Conservation (phyloP, 805 yeast genomes). For the Blastobotrys terrestris region DNA sequence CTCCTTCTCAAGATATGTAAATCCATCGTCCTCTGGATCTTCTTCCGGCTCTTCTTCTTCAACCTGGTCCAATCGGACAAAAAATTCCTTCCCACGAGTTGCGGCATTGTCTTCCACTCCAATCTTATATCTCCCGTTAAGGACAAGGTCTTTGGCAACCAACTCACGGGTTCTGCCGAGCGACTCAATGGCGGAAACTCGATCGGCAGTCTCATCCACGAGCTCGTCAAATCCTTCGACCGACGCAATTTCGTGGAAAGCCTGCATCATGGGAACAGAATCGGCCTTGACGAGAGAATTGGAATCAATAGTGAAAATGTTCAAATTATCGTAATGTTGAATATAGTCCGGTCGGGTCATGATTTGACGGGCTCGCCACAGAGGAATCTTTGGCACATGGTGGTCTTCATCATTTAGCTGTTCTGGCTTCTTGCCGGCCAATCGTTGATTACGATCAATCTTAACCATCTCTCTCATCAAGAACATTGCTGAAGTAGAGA, state of each 20-base stretch:
- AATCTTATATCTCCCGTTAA: slow-evolving; percentile 24
- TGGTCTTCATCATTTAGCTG: slow-evolving; percentile 36
- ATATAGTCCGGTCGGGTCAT: slow-evolving; percentile 84
- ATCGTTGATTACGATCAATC: slow-evolving; percentile 42
- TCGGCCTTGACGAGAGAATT: slow-evolving; percentile 68
- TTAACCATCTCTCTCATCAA: slow-evolving; percentile 64
- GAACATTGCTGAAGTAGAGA: slow-evolving; percentile 66
- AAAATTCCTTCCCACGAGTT: slow-evolving; percentile 4
- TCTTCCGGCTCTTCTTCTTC: slow-evolving; percentile 13
- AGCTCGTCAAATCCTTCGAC: slow-evolving; percentile 67
- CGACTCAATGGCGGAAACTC: slow-evolving; percentile 72
- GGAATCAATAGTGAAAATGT: slow-evolving; percentile 74
- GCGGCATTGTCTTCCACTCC: slow-evolving; percentile 6
- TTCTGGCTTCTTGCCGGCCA: slow-evolving; percentile 19
- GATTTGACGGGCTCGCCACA: slow-evolving; percentile 78
- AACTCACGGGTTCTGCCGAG: slow-evolving; percentile 73
- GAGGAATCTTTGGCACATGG: slow-evolving; percentile 62
- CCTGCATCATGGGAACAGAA: slow-evolving; percentile 85
- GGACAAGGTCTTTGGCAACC: slow-evolving; percentile 59
- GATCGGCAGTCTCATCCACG: slow-evolving; percentile 54
- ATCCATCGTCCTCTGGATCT: slow-evolving; percentile 22
- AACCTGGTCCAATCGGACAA: slow-evolving; percentile 12
- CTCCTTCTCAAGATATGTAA: slow-evolving; percentile 14
- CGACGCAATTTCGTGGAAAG: slow-evolving; percentile 69
- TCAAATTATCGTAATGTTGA: slow-evolving; percentile 65